Evolutionary conservation across 768 basidiomycete genomes (phyloP).

Genomic region (Mycena polygramma): DNA sequence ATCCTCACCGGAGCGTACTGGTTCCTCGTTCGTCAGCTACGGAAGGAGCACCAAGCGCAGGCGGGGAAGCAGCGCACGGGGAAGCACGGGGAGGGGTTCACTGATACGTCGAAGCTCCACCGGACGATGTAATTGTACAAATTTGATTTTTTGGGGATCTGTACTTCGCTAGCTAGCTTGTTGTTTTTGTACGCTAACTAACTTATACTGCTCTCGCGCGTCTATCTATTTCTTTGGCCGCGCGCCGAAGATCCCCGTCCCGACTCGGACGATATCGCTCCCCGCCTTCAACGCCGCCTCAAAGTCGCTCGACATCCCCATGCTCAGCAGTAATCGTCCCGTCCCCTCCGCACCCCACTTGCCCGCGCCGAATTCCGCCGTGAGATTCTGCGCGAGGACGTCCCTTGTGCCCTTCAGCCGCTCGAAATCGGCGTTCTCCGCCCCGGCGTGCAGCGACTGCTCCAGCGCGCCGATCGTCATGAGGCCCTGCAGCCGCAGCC

Average conservation of each 20-base stretch:
- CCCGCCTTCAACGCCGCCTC: conserved; percentile 85
- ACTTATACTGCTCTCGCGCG: too few relatives aligned
- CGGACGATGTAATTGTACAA: not conserved
- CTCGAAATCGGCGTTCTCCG: conserved; percentile 66
- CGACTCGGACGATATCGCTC: conserved; percentile 91
- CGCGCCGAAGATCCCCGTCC: conserved; percentile 89
- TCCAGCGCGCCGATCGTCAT: conserved; percentile 97
- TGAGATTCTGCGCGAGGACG: conserved; percentile 59
- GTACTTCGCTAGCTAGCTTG: too few relatives aligned
- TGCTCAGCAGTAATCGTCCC: conserved; percentile 63
- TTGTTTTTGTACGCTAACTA: not conserved
- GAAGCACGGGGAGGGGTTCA: conserved; percentile 43
- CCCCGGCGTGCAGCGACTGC: conserved; percentile 68
- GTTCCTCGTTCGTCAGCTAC: conserved; percentile 57
- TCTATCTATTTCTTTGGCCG: conserved; percentile 63
- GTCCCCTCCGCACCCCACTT: conserved; percentile 49
- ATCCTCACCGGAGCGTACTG: conserved; percentile 56
- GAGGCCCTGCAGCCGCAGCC: conserved; percentile 82
- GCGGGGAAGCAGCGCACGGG: conserved; percentile 59
- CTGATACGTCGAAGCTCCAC: conserved; percentile 20
- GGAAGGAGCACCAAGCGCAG: conserved; percentile 54
- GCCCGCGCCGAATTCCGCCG: conserved; percentile 35
- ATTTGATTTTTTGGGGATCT: too few relatives aligned
- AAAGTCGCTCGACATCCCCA: conserved; percentile 90
- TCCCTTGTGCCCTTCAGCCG: conserved; percentile 66